Base-by-base conservation (phyloP, 169 alveolate genomes). In the Pseudocohnilembus persalinus region DNA sequence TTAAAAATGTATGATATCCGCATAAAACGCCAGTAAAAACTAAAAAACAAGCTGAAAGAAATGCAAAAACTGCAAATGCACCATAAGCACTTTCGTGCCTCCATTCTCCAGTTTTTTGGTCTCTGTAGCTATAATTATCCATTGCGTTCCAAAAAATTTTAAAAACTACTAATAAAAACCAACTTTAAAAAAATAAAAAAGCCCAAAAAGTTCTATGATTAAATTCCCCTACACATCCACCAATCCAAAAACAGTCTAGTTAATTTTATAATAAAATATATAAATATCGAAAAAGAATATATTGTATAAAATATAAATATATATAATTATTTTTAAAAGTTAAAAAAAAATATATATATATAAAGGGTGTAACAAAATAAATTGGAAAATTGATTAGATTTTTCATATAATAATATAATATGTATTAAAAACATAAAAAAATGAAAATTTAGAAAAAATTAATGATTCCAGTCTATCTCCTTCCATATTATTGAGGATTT, bases 171-270 rank as follows among this genome's bases (percentile, higher is more conserved):
- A 29, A 73, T 29, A 81, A 77, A 79, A 86, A 63, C 28, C 49
- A 35, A 29, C 81, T 35, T 81, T 86, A 32, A 68, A 81, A 74
- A 1, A 74, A 27, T 1, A 86, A 74, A 75, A 90, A 94, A 28
- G 85, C 31, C 91, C 90, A 88, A 85, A 92, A 94, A 68, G 76
- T 91, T 64, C 94, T 74, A 90, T 94, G 97, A 81, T 94, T 94
- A 31, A 92, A 89, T 85, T 94, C 97, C 27, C 97, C 97, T 20
- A 94, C 95, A 77, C 97, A 94, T 30, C 92, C 91, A 15, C 94
- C 93, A 15, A 90, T 89, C 93, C 93, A 90, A 49, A 83, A 84
- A 49, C 96, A 92, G 76, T 92, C 68, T 79, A 28, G 34, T 79
- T 49, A 79, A 28, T 79, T 29, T 0, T 16, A 79, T 0, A 16